phyloP scores from a whole-genome alignment of 345 rosid genomes.

The Stellera chamaejasme region DNA sequence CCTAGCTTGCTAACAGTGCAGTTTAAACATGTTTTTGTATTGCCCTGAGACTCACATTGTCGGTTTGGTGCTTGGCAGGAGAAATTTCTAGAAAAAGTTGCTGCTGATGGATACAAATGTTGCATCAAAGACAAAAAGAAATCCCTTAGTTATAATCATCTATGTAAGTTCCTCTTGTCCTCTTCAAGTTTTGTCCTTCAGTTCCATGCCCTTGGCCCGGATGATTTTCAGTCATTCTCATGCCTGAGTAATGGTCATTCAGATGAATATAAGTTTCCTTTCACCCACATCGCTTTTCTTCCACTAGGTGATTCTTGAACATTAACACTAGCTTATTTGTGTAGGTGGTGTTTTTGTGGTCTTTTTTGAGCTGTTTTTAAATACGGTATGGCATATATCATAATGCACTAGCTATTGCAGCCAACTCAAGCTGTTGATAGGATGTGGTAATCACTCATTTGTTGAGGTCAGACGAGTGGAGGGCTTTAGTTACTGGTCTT shows the following conservation, averaged over 20 bases:
- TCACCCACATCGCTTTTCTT: too few relatives aligned
- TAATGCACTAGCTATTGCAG: too few relatives aligned
- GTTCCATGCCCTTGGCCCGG: background rate
- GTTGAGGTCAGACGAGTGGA: too few relatives aligned
- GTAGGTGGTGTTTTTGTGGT: background rate
- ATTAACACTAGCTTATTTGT: background rate
- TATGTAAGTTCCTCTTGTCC: slow-evolving; percentile 28
- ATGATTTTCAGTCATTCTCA: background rate
- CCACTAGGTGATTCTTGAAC: background rate
- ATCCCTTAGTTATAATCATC: slow-evolving; percentile 61
- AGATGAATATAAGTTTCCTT: background rate
- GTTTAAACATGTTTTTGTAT: background rate
- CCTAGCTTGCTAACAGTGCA: background rate
- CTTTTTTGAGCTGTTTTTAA: too few relatives aligned
- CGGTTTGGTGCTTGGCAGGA: slow-evolving; percentile 39
- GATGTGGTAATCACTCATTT: too few relatives aligned
- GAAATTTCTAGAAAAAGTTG: slow-evolving; percentile 52
- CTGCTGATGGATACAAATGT: slow-evolving; percentile 53
- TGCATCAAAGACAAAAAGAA: slow-evolving; percentile 46
- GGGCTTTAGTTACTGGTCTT: too few relatives aligned
- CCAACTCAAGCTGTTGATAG: too few relatives aligned
- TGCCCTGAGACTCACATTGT: background rate
- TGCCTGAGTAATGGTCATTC: background rate
- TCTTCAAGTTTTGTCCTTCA: background rate
- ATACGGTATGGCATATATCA: too few relatives aligned